phyloP scores from a whole-genome alignment of 768 basidiomycete genomes.

The Tricholoma sp. region DNA sequence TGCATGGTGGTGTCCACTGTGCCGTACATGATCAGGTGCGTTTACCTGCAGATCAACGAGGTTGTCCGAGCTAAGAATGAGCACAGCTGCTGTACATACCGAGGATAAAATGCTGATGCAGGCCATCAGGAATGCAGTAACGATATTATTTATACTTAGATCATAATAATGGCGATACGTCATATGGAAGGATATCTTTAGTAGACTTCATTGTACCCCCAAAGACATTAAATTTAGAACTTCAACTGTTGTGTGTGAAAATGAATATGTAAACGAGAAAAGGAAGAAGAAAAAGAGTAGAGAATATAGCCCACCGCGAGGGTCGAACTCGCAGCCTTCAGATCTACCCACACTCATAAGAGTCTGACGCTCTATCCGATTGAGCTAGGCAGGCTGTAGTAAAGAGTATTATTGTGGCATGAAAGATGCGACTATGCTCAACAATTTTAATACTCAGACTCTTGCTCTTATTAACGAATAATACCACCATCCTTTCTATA shows the following conservation, averaged over 20 bases:
- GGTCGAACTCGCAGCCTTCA: slow-evolving; percentile 86
- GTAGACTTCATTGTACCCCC: neutral
- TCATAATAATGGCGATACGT: neutral
- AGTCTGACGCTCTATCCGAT: slow-evolving; percentile 64
- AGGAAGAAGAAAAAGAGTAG: neutral
- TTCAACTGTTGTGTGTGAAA: no score
- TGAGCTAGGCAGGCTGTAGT: slow-evolving; percentile 50
- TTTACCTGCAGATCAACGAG: neutral
- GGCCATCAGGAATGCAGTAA: slow-evolving; percentile 15
- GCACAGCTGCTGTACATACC: slow-evolving; percentile 77
- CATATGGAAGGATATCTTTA: slow-evolving; percentile 3
- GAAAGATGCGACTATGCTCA: no score
- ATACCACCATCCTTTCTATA: slow-evolving; percentile 6
- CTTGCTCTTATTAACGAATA: neutral
- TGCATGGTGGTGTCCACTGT: slow-evolving; percentile 58
- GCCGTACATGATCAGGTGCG: slow-evolving; percentile 77
- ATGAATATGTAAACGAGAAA: no score
- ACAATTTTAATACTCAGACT: no score
- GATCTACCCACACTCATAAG: slow-evolving; percentile 35
- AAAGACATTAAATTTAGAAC: no score
- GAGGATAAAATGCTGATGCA: slow-evolving; percentile 43
- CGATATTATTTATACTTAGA: slow-evolving; percentile 2
- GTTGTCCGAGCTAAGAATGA: neutral
- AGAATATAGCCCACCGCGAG: slow-evolving; percentile 66
- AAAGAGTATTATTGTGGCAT: no score